These are phyloP conservation scores for Scedosporium aurantiacum DNA, from an alignment of 2,329 filamentous ascomycete genomes.

Conservation along the genomic window DNA sequence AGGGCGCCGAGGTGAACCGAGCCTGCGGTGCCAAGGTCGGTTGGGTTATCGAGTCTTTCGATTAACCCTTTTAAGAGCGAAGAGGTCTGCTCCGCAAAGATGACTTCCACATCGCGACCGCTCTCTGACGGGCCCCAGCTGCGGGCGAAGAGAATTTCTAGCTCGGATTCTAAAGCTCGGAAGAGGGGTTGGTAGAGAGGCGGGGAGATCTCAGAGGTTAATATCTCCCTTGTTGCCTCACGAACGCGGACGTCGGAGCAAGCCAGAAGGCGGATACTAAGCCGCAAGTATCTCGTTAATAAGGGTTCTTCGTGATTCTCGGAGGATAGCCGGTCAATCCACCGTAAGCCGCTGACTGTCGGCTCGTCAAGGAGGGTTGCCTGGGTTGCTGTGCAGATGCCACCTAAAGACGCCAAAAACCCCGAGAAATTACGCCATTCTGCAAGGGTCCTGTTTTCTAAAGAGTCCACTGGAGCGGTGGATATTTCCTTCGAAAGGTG, in stretches of 20 bases:
- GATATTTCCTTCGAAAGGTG: conserved; percentile 53
- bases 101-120: conserved; percentile 47
- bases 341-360: conserved; percentile 43
- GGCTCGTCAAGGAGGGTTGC: conserved; percentile 46
- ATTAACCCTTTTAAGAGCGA: conserved; percentile 53
- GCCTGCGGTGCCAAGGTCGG: conserved; percentile 50
- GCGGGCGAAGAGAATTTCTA: conserved; percentile 51
- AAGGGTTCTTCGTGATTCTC: conserved; percentile 51
- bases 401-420: conserved; percentile 55
- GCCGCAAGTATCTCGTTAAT: conserved; percentile 46
- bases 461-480: conserved; percentile 33
- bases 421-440: conserved; percentile 62
- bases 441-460: conserved; percentile 44
- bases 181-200: conserved; percentile 52
- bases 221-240: conserved; percentile 55
- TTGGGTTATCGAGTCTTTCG: conserved; percentile 51
- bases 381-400: conserved; percentile 52
- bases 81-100: conserved; percentile 58
- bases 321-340: conserved; percentile 51
- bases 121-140: conserved; percentile 39
- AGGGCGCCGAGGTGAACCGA: conserved; percentile 53
- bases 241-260: conserved; percentile 53
- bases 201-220: conserved; percentile 54
- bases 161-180: conserved; percentile 52
- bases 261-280: conserved; percentile 54